Conservation (phyloP, 257 asterid species). For the Forsythia suspensa region DNA sequence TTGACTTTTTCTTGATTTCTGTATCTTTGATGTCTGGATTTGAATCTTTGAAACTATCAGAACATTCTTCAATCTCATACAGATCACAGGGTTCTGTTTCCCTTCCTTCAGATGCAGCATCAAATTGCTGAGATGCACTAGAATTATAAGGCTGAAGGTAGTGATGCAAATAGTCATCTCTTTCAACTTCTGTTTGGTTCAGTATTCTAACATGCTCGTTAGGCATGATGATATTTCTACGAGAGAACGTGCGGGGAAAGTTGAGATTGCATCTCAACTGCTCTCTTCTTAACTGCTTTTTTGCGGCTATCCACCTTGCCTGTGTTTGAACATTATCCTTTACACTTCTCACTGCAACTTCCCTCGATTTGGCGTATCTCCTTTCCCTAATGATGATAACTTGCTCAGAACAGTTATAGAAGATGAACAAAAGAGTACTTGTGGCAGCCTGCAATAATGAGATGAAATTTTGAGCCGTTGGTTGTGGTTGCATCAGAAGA, state of each 20-base stretch:
- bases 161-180: conserved; percentile 17
- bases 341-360: conserved; percentile 73
- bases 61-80: conserved; percentile 47
- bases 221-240: conserved; percentile 1
- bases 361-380: conserved; percentile 78
- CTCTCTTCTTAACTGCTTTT: conserved; percentile 59
- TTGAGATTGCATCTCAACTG: conserved; percentile 50
- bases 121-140: conserved; percentile 36
- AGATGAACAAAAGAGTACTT: conserved; percentile 55
- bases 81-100: conserved; percentile 33
- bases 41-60: conserved; percentile 35
- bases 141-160: conserved; percentile 22
- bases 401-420: conserved; percentile 73
- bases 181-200: conserved; percentile 15
- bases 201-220: conserved; percentile 31
- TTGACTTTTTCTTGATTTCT: conserved; percentile 43
- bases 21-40: conserved; percentile 25
- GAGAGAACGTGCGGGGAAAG: conserved; percentile 62
- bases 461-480: not conserved
- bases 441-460: conserved; percentile 53
- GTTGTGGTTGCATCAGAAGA: conserved; percentile 3
- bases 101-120: conserved; percentile 36
- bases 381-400: conserved; percentile 54
- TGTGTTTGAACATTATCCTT: conserved; percentile 71
- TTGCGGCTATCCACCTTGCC: conserved; percentile 71